Percentiles rank a stretch among this genome's conserved stretches.
These are phyloP conservation scores for Pseudocercospora pini-densiflorae DNA, from an alignment of 2,329 filamentous ascomycete genomes.

Conservation along the genomic window DNA sequence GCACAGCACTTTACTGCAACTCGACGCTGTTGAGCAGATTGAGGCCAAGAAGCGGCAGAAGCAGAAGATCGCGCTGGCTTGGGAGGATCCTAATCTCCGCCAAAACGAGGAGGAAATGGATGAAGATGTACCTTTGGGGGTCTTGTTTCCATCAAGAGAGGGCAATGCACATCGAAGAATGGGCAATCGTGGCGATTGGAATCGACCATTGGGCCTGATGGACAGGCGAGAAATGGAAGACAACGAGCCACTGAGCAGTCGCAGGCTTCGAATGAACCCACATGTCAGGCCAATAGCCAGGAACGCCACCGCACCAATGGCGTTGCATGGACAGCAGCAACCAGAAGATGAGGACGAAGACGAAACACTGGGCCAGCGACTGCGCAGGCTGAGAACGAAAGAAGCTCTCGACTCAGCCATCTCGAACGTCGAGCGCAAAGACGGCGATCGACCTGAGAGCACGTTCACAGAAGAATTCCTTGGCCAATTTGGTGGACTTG, in stretches of 20 bases:
- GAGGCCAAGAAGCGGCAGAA: conserved; percentile 75
- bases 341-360: conserved; percentile 46
- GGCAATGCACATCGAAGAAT: conserved; percentile 54
- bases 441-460: conserved; percentile 50
- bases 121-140: conserved; percentile 79
- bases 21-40: conserved; percentile 87
- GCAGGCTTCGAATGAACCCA: conserved; percentile 68
- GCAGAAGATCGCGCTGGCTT: conserved; percentile 83
- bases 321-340: conserved; percentile 33
- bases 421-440: conserved; percentile 39
- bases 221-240: conserved; percentile 86
- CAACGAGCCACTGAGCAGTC: conserved; percentile 81
- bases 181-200: conserved; percentile 51
- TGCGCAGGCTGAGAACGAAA: conserved; percentile 66
- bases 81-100: conserved; percentile 69
- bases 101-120: conserved; percentile 54
- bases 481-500: conserved; percentile 62
- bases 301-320: conserved; percentile 34
- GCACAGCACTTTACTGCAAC: conserved; percentile 85
- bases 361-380: conserved; percentile 70
- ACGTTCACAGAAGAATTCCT: conserved; percentile 73
- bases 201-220: conserved; percentile 73
- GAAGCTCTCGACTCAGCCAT: conserved; percentile 54
- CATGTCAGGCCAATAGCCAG: conserved; percentile 12
- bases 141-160: conserved; percentile 71